Evolutionary conservation across 805 yeast genomes (phyloP), one percentile per base, ranked within the genome.

Genomic region (Teunomyces stri): DNA sequence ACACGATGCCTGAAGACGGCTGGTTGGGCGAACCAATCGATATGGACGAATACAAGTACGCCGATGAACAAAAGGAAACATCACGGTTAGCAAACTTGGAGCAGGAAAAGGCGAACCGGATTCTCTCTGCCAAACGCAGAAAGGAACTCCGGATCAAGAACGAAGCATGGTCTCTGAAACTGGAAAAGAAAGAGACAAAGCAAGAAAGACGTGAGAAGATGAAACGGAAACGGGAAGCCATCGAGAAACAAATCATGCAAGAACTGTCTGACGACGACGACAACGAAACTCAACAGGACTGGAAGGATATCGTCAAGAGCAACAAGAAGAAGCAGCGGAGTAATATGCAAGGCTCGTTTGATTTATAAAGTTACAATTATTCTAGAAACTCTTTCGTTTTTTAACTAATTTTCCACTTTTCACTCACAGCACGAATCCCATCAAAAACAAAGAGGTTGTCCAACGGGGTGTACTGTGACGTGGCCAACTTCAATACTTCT

Each of bases 251-350:
- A 50, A 55, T 78, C 12, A 59, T 65, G 60, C 75, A 71, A 45
- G 79, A 74, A 29, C 68, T 74, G 13, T 72, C 75, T 7, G 72
- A 64, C 4, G 74, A 68, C 21, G 50, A 63, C 58, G 74, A 68
- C 21, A 50, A 63, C 58, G 84, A 78, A 43, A 66, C 68, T 2
- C 79, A 75, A 44, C 78, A 72, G 36, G 98, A 94, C 66, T 94
- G 98, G 99, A 94, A 94, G 66, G 91, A 86, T 27, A 58, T 85
- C 20, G 85, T 92, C 1, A 69, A 80, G 51, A 78, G 78, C 42
- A 82, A 76, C 51, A 91, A 89, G 61, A 81, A 75, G 64, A 85
- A 82, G 63, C 66, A 64, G 18, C 31, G 53, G n/a, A 54, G 57
- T 31, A 70, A 63, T 6, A 58, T 79, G 36, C 80, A 75, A 57